Percentiles rank a stretch among this genome's conserved stretches.
These are phyloP conservation scores for Terfezia claveryi DNA, from an alignment of 495 filamentous ascomycete genomes.

Conservation along the genomic window DNA sequence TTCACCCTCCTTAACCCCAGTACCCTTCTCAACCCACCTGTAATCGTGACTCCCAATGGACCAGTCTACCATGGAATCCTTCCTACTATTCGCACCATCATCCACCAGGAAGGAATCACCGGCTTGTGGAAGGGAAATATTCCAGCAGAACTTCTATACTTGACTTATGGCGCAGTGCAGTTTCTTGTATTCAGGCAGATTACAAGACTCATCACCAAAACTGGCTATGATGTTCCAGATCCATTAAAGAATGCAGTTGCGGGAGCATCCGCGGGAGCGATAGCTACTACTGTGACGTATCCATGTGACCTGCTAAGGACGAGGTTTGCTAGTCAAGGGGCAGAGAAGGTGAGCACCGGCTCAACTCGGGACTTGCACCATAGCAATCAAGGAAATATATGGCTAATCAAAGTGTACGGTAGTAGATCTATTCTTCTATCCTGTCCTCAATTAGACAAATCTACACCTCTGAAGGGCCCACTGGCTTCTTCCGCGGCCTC, in stretches of 20 bases:
- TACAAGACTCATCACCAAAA: constrained; percentile 34
- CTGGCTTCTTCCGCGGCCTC: constrained; percentile 72
- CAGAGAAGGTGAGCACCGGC: constrained; percentile 28
- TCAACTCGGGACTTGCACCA: too few relatives aligned
- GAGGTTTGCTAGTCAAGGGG: constrained; percentile 83
- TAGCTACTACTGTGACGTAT: constrained; percentile 69
- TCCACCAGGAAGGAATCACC: constrained; percentile 56
- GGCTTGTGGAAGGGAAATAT: constrained; percentile 97
- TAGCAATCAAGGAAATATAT: too few relatives aligned
- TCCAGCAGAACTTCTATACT: constrained; percentile 80
- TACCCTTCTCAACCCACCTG: constrained; percentile 22
- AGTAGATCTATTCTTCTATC: constrained; percentile 37
- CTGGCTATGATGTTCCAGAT: constrained; percentile 29
- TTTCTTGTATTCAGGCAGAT: constrained; percentile 71
- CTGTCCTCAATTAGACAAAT: constrained; percentile 47
- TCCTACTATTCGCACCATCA: constrained; percentile 51
- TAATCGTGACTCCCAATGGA: constrained; percentile 25
- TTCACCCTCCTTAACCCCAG: neutral
- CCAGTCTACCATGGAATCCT: constrained; percentile 63
- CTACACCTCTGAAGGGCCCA: constrained; percentile 42
- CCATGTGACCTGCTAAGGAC: constrained; percentile 86
- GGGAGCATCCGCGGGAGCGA: constrained; percentile 56
- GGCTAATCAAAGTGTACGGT: too few relatives aligned
- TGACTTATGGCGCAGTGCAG: constrained; percentile 69
- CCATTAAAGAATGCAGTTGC: constrained; percentile 48